phyloP scores from a whole-genome alignment of 208 protist species.

The Phytomonas francai region DNA sequence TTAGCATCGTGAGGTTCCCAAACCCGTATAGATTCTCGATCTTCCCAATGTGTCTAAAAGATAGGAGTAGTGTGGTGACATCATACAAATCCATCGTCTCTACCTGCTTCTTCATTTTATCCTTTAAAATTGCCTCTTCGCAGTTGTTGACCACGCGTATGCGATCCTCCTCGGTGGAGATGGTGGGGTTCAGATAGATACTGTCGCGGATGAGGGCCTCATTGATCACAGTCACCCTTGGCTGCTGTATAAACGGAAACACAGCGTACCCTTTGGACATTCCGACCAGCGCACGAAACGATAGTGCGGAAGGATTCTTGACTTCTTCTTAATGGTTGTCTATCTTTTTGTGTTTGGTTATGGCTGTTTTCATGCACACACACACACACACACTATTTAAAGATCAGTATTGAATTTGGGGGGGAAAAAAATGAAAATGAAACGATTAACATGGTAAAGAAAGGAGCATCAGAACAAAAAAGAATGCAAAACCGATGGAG shows the following conservation, averaged over 20 bases:
- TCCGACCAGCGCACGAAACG: background rate
- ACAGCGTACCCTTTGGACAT: conserved; percentile 78
- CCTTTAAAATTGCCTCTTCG: conserved; percentile 43
- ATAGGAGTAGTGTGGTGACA: conserved; percentile 63
- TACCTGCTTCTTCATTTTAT: conserved; percentile 44
- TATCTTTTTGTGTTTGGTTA: background rate
- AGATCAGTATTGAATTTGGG: background rate
- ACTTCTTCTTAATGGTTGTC: background rate
- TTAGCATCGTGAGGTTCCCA: conserved; percentile 82
- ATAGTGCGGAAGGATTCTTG: background rate
- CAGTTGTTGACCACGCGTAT: conserved; percentile 62
- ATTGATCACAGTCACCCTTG: conserved; percentile 67
- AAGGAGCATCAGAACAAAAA: no score
- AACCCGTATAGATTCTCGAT: conserved; percentile 90
- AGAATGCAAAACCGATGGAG: no score
- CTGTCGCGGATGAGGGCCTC: conserved; percentile 72
- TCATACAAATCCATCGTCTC: conserved; percentile 42
- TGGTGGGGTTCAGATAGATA: conserved; percentile 50
- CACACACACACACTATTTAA: conserved; percentile 2
- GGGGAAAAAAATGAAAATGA: background rate
- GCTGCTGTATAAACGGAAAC: conserved; percentile 53
- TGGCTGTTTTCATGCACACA: background rate
- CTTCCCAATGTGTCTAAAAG: conserved; percentile 53
- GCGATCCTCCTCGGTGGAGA: conserved; percentile 68
- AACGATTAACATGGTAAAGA: no score